Base-by-base conservation (phyloP, 495 filamentous ascomycete species). In the Durotheca rogersii region DNA sequence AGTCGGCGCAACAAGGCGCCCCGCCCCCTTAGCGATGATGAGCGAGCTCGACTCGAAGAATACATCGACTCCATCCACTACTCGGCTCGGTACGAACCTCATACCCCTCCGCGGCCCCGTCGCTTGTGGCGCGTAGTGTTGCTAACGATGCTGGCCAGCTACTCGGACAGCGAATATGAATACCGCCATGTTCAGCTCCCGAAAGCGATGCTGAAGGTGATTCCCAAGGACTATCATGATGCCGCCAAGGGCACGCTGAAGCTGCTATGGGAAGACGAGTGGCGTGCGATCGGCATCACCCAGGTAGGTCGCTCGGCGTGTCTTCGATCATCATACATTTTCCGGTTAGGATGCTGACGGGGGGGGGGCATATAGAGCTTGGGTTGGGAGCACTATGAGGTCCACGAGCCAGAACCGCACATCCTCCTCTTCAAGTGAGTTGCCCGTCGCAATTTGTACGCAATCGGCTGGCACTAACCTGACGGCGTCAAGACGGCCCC, bases 351-450 rank as follows among this genome's bases (percentile, higher is more conserved):
- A 18, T 11, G 31, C 68, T 74, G 49, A 71, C 43, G 27, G 23
- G 46, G 12, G 20, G 30, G 15, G 34, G 33, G 36, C 7, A 2
- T 46, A 3, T 41, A 97, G 90, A 97, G 94, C 68, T 74, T 97
- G 54, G 93, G 93, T 18, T 98, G 93, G 93, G 91, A 96, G 64
- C 93, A 98, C 70, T 98, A 98, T 58, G 93, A 98, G 70, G 93
- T 97, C 43, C 93, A 98, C 66, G 94, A 96, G 69, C 93, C 93
- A 27, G 93, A 98, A 73, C 93, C 93, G 39, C 93, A 98, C 59
- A 97, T 98, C 51, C 81, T 98, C 21, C 80, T 98, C 10, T 98
- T 98, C 80, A 98, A 98, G 93, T 97, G 70, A 70, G 87, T 71
- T 15, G 31, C 11, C 18, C 36, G 17, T n/a, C n/a, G 29, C 31